phyloP scores from a whole-genome alignment of 2,329 filamentous ascomycete species.

The Fusarium gaditjirri region DNA sequence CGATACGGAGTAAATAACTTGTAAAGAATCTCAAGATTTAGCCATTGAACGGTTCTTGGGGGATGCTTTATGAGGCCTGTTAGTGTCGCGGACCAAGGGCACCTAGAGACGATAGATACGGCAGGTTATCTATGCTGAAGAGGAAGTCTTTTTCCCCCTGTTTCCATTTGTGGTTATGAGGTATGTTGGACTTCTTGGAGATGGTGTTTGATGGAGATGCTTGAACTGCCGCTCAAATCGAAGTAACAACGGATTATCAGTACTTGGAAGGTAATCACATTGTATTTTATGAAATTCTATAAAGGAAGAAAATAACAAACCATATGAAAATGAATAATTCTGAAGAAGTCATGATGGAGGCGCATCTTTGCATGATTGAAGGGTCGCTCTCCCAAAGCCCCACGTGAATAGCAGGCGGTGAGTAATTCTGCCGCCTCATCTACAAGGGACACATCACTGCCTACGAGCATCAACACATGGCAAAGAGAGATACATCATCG shows the following conservation, averaged over 20 bases:
- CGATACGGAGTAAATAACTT: neutral
- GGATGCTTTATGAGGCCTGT: neutral
- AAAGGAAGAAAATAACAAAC: neutral
- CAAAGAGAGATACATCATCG: conserved; percentile 30
- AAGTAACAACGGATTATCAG: neutral
- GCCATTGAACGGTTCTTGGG: neutral
- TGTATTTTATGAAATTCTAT: neutral
- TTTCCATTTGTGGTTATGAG: too few relatives aligned
- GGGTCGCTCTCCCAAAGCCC: conserved; percentile 8
- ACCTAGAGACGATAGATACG: neutral
- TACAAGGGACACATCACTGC: conserved; percentile 47
- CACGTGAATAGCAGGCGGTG: conserved; percentile 45
- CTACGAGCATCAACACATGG: conserved; percentile 32
- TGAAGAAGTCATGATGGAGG: conserved; percentile 11
- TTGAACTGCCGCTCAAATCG: neutral
- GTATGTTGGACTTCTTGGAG: neutral
- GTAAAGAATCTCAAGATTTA: neutral
- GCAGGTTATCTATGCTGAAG: neutral
- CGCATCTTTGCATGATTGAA: conserved; percentile 5
- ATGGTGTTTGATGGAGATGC: neutral
- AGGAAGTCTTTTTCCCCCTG: neutral
- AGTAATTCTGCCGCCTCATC: conserved; percentile 46
- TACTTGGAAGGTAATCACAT: neutral
- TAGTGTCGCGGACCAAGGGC: neutral
- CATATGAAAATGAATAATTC: neutral